Evolutionary conservation across 306 rosid species (phyloP), one percentile per base, ranked within the genome.

Genomic region (Cucurbita maxima): DNA sequence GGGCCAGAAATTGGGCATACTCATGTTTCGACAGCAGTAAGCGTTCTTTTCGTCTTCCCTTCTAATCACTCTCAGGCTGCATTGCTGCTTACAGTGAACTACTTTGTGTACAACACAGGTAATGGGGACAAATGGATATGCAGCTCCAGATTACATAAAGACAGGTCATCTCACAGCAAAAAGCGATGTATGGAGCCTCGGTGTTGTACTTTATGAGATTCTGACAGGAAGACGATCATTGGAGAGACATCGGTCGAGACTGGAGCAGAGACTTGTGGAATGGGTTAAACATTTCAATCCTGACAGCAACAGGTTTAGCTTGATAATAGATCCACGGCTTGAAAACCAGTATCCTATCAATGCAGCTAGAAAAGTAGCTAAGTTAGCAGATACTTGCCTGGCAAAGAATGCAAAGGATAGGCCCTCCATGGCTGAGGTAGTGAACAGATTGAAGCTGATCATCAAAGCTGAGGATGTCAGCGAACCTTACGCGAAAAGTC

Each of bases 11-110:
- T 80, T 11, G 97, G 96, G 4, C 82, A 73, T 50, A 87, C 96
- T 50, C 97, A 91, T 82, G 97, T 91, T 81, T 91, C 97, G 53
- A 91, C 97, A 18, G 96, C 91, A 45, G 97, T 91, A 87, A 89
- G 96, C 77, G 47, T 22, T 73, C 60, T 45, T 73, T 79, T 15
- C 47, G 5, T 71, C 43, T 76, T 15, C 48, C 59, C 66, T 15
- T 37, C 18, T 34, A 50, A 56, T 48, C 66, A 61, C 70, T 76
- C 50, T 25, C 71, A 56, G 67, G 72, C 59, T 53, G 34, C 54
- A 51, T 63, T 7, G 8, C 19, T 13, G 58, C 59, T 51, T 36
- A 70, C 74, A 8, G 5, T 70, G 34, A 67, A 30, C 74, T 51
- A 48, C 34, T 10, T 30, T 53, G 7, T 30, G 56, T 10, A 69